phyloP scores from a whole-genome alignment of 169 alveolate species.

The Plasmodium berghei region DNA sequence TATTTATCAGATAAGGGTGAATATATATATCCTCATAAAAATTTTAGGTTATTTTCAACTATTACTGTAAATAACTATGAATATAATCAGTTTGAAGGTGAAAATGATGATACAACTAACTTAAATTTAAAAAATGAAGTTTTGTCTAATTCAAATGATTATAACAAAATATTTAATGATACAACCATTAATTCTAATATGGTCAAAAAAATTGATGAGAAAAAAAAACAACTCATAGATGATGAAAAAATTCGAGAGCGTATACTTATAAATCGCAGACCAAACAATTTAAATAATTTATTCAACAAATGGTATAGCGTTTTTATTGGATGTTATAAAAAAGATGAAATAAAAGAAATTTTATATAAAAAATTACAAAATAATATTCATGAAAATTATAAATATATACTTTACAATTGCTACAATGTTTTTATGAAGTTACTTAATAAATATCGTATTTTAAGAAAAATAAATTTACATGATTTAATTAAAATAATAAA shows the following conservation, averaged over 20 bases:
- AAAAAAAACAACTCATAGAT: neutral
- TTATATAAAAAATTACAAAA: slow-evolving; percentile 20
- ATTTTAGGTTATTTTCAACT: slow-evolving; percentile 79
- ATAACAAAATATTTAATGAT: neutral
- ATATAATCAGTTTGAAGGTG: neutral
- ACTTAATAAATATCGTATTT: slow-evolving; percentile 47
- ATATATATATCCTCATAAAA: slow-evolving; percentile 79
- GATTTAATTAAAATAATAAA: slow-evolving; percentile 63
- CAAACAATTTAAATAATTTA: slow-evolving; percentile 13
- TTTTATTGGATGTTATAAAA: slow-evolving; percentile 21
- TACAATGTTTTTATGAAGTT: slow-evolving; percentile 27
- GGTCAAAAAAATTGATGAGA: neutral
- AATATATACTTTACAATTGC: slow-evolving; percentile 9
- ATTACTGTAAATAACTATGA: slow-evolving; percentile 34
- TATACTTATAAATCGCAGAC: slow-evolving; percentile 31
- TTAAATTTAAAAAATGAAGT: neutral
- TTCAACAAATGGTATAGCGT: slow-evolving; percentile 70
- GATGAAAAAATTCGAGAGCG: slow-evolving; percentile 14
- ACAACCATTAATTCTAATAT: neutral
- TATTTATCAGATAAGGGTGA: slow-evolving; percentile 80
- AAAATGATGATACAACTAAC: neutral
- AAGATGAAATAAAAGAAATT: slow-evolving; percentile 59
- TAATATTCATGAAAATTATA: slow-evolving; percentile 36
- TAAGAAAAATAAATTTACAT: slow-evolving; percentile 74
- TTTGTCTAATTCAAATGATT: neutral